phyloP scores from a whole-genome alignment of 2,329 filamentous ascomycete species.

The Ramularia endophylla region DNA sequence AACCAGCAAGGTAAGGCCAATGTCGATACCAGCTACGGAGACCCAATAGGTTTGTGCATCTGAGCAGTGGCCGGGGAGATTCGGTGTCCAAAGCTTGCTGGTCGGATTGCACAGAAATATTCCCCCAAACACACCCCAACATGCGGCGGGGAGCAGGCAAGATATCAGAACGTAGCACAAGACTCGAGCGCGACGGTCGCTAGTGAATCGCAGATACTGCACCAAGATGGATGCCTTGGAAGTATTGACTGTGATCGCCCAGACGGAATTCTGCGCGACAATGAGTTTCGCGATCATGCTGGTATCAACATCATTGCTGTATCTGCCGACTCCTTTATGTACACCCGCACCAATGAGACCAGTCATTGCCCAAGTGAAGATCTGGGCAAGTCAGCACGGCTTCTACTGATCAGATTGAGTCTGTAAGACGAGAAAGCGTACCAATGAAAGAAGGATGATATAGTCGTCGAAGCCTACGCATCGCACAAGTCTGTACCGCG shows the following conservation, averaged over 20 bases:
- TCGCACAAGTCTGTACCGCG: conserved; percentile 27
- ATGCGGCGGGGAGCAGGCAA: conserved; percentile 22
- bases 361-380: conserved; percentile 26
- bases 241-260: conserved; percentile 31
- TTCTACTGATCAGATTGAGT: not conserved
- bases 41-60: conserved; percentile 38
- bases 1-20: conserved; percentile 39
- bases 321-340: conserved; percentile 20
- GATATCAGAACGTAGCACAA: conserved; percentile 35
- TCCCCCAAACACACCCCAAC: conserved; percentile 33
- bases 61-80: conserved; percentile 32
- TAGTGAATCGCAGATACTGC: conserved; percentile 45
- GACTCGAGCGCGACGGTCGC: conserved; percentile 29
- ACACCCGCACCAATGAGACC: conserved; percentile 23
- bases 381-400: not conserved
- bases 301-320: conserved; percentile 13
- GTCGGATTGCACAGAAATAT: conserved; percentile 39
- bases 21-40: conserved; percentile 41
- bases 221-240: conserved; percentile 46
- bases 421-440: conserved; percentile 12
- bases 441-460: conserved; percentile 32
- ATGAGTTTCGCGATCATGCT: conserved; percentile 25
- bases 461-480: conserved; percentile 33
- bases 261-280: conserved; percentile 29
- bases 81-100: conserved; percentile 37